These are phyloP conservation scores for Leucosporidium yakuticum DNA, from an alignment of 768 basidiomycete genomes.

Conservation along the genomic window DNA sequence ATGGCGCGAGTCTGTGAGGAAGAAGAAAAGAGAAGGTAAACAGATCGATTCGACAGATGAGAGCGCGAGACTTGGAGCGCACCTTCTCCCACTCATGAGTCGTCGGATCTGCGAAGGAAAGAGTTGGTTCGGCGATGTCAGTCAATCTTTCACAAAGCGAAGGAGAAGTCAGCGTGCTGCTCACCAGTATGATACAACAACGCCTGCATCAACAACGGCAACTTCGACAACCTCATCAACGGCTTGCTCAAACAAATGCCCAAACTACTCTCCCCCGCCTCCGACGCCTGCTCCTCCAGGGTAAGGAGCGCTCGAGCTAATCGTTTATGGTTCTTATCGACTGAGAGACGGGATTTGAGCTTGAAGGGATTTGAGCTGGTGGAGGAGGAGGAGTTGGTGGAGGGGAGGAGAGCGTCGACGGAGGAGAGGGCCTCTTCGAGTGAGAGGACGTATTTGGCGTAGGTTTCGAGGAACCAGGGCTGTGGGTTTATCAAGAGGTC, in stretches of 20 bases:
- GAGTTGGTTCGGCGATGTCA: too few relatives aligned
- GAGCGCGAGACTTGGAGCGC: background rate
- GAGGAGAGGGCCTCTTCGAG: slow-evolving; percentile 83
- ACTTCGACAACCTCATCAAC: slow-evolving; percentile 92
- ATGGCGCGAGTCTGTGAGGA: slow-evolving; percentile 66
- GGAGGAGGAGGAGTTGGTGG: slow-evolving; percentile 45
- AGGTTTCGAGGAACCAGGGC: slow-evolving; percentile 70
- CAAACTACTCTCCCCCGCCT: slow-evolving; percentile 87
- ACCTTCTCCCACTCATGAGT: slow-evolving; percentile 82
- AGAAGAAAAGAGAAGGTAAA: background rate
- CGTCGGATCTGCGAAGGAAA: slow-evolving; percentile 45
- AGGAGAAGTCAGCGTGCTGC: too few relatives aligned
- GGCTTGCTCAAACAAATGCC: slow-evolving; percentile 94
- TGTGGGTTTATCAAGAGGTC: background rate
- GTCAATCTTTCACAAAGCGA: too few relatives aligned
- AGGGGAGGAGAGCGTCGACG: slow-evolving; percentile 69
- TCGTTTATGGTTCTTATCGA: slow-evolving; percentile 70
- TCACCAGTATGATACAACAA: slow-evolving; percentile 64
- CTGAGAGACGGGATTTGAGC: slow-evolving; percentile 51
- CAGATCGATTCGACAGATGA: too few relatives aligned
- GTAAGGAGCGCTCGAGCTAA: slow-evolving; percentile 71
- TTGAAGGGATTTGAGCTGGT: background rate
- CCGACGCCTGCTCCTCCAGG: slow-evolving; percentile 70
- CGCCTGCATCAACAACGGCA: slow-evolving; percentile 95
- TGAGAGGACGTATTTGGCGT: slow-evolving; percentile 89